Base-by-base conservation (phyloP, 345 rosid species). In the Citropsis articulata region DNA sequence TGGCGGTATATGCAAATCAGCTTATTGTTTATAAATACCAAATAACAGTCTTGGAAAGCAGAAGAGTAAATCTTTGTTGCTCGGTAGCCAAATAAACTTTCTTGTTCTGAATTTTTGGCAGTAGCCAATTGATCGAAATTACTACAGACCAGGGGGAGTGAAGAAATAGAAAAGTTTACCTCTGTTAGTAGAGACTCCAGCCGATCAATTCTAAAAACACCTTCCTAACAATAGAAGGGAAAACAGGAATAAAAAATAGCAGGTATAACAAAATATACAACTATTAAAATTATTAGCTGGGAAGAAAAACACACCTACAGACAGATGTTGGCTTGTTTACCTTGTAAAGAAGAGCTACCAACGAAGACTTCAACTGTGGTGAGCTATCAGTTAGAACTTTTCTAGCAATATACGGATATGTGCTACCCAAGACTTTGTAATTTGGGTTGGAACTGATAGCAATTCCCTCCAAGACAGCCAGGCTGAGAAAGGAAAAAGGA, bases 321-420 rank as follows among this genome's bases (percentile, higher is more conserved):
- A 30, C 25, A 40, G 42, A 73, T 36, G 45, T 75, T 57, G 21
- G 59, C 71, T 66, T 75, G 61, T 42, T 80, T 76, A 93, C 98
- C 97, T 95, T 82, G 59, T 95, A 95, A 65, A 95, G 92, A 85
- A 95, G 93, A 81, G 86, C 75, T 75, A n/a, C n/a, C n/a, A 95
- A 84, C 81, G 98, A 91, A 63, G 91, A 85, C 84, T 84, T 91
- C 79, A 93, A 88, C 83, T 93, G 89, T 0, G 98, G 97, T 78
- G 98, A 95, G 86, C 92, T 85, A 76, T 95, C 94, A 66, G 94
- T 91, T 73, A 95, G 82, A 42, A 95, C 90, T 85, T 95, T 95
- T 82, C 87, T 92, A 35, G 98, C 98, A 82, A 95, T 95, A 98
- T 98, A 95, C n/a, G 98, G 98, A 80, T 93, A 95, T 69, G 98